phyloP scores from a whole-genome alignment of 192 early-diverging fungal genomes.

The Allomyces macrogynus region DNA sequence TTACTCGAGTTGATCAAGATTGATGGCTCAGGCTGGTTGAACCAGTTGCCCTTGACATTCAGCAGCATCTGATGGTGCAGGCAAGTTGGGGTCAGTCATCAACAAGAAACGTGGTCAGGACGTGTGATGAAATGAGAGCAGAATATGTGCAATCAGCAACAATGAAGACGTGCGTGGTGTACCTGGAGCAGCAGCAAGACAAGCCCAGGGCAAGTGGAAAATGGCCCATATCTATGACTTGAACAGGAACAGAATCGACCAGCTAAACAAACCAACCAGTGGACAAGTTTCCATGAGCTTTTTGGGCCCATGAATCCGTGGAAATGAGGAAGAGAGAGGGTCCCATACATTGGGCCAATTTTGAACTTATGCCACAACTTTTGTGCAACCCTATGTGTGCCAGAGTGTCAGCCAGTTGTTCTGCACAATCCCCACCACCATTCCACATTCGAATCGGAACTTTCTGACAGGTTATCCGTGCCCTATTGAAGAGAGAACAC shows the following conservation, averaged over 20 bases:
- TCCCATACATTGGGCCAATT: constrained; percentile 9
- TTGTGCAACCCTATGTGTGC: constrained; percentile 12
- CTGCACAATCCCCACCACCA: too few relatives aligned
- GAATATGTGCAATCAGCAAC: constrained; percentile 15
- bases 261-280: constrained; percentile 1
- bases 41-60: constrained; percentile 20
- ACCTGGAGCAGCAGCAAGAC: not conserved
- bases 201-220: not conserved
- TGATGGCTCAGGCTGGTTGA: constrained; percentile 19
- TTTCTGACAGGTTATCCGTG: constrained; percentile 8
- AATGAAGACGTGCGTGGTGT: constrained; percentile 22
- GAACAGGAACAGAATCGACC: constrained; percentile 19
- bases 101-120: too few relatives aligned
- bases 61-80: constrained; percentile 11
- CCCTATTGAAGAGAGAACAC: constrained; percentile 3
- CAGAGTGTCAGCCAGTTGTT: too few relatives aligned
- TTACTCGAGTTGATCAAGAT: constrained; percentile 18
- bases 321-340: too few relatives aligned
- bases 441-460: too few relatives aligned
- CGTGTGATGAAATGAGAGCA: too few relatives aligned
- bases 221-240: constrained; percentile 7
- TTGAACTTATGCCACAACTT: constrained; percentile 29
- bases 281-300: too few relatives aligned
- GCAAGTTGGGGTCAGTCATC: too few relatives aligned
- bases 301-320: too few relatives aligned